Base-by-base conservation (phyloP, 805 yeast species). In the Millerozyma miso region DNA sequence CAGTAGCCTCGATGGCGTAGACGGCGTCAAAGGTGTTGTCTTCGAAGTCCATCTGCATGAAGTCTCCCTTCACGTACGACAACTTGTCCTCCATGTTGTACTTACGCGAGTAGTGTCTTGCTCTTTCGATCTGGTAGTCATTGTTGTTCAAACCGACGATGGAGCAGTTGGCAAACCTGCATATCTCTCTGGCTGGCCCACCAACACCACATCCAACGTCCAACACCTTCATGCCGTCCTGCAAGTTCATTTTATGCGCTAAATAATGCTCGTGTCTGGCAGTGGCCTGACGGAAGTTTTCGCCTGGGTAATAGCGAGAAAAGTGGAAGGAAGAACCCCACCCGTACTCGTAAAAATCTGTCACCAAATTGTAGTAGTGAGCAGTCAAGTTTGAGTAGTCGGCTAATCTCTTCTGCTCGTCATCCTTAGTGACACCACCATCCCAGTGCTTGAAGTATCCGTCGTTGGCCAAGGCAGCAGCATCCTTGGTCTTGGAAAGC, bases 131-230 rank as follows among this genome's bases (percentile, higher is more conserved):
- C 76, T 93, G 95, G 73, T 93, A 93, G 69, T 93, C 99, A 65
- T 93, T 93, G 76, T 93, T 91, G 75, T 91, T 91, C 57, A 91
- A 76, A 40, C 99, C 99, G 49, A 86, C 86, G 62, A 91, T 76
- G 55, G 79, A 71, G 70, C 89, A 84, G 57, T 84, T 88, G 40
- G 98, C 85, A 74, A 91, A 91, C 62, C 96, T 81, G 47, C 85
- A 77, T 59, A 91, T 91, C 73, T 93, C 97, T 67, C 97, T 85
- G 17, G 96, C 97, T 58, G 99, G 99, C 35, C 99, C 99, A 62
- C 99, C 99, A 56, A 91, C 96, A 76, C 99, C 99, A 74, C 99
- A 93, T 38, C 99, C 99, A 44, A 91, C 99, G 63, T 91, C 99
- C 54, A 91, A 77, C 14, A 91, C 99, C 59, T 83, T 81, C 88